phyloP scores from a whole-genome alignment of 768 basidiomycete species.

The Aureoboletus auriporus region DNA sequence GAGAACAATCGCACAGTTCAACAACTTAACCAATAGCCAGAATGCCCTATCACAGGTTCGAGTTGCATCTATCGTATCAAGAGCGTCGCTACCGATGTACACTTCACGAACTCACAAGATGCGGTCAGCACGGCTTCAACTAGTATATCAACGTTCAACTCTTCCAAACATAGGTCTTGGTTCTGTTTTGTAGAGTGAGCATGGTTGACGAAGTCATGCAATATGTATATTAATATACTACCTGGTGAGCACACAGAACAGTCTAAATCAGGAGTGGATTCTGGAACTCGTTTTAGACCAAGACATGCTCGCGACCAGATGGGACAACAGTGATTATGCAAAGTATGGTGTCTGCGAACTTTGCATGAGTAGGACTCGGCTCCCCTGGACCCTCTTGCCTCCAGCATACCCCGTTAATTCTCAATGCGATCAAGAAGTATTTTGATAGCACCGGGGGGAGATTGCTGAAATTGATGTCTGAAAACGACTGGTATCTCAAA shows the following conservation, averaged over 20 bases:
- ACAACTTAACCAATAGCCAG: background rate
- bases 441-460: no score
- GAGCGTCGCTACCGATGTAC: background rate
- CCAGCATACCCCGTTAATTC: no score
- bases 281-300: background rate
- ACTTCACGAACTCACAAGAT: background rate
- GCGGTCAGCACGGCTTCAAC: background rate
- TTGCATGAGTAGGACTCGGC: background rate
- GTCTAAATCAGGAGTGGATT: conserved; percentile 3
- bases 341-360: background rate
- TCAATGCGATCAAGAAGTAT: no score
- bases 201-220: background rate
- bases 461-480: no score
- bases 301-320: background rate
- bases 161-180: background rate
- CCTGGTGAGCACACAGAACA: background rate
- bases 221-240: background rate
- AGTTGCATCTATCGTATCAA: background rate
- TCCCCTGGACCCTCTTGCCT: no score
- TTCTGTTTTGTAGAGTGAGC: background rate
- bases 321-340: background rate
- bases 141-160: background rate
- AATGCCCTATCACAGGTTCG: background rate
- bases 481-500: no score
- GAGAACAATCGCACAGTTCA: background rate